These are phyloP conservation scores for Tulasnella sp. DNA, from an alignment of 768 basidiomycete species.

Conservation along the genomic window DNA sequence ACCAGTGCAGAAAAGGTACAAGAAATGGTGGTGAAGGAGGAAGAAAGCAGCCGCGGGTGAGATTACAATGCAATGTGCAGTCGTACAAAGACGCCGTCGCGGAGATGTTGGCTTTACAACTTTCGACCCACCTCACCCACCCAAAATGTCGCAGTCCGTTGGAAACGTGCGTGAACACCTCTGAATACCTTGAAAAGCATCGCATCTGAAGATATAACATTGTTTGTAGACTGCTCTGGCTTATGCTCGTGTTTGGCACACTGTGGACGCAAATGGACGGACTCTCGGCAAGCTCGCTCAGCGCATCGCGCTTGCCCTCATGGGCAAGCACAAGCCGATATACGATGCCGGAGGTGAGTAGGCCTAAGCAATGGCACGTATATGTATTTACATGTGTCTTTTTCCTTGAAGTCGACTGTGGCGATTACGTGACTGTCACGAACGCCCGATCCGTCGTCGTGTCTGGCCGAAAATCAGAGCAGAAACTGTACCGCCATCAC, in stretches of 20 bases:
- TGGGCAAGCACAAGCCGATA: conserved; percentile 99
- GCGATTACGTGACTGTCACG: conserved; percentile 95
- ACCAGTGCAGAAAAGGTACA: conserved; percentile 28
- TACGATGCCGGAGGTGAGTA: conserved; percentile 79
- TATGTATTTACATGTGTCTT: neutral
- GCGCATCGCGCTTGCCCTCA: conserved; percentile 86
- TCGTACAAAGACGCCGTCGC: neutral
- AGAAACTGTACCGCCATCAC: conserved; percentile 80
- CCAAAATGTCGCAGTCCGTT: conserved; percentile 11
- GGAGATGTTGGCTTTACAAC: conserved; percentile 5
- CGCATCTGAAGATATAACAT: neutral
- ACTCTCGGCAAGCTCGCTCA: conserved; percentile 92
- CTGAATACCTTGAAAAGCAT: neutral
- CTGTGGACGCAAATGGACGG: conserved; percentile 81
- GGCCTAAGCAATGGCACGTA: neutral
- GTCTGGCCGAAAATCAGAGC: conserved; percentile 80
- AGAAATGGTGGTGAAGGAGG: conserved; percentile 29
- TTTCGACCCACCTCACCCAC: conserved; percentile 5
- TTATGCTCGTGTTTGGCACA: conserved; percentile 93
- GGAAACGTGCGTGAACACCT: conserved; percentile 4
- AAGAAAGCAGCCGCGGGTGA: neutral
- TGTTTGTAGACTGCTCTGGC: conserved; percentile 75
- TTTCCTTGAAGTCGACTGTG: conserved; percentile 68
- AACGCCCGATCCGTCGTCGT: conserved; percentile 75
- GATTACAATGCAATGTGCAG: conserved; percentile 10